A percentile compares a stretch with the other conserved stretches of the same genome.
Evolutionary conservation across 2,329 filamentous ascomycete genomes (phyloP).

Genomic region (Chaetomium globosum): DNA sequence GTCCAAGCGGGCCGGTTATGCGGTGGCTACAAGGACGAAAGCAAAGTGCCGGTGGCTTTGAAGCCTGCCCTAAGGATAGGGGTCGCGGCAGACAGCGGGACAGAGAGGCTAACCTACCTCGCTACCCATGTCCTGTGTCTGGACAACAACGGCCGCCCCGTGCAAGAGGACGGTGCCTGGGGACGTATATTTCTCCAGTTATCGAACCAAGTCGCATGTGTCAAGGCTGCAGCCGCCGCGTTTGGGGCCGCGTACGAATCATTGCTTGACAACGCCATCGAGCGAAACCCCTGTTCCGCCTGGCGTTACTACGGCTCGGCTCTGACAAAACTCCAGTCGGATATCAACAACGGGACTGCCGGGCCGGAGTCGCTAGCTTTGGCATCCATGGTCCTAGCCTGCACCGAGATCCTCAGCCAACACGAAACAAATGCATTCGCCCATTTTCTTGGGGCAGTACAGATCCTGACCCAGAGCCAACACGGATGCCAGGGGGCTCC

Average conservation of each 20-base stretch:
- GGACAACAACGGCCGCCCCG: constrained; percentile 8
- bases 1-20: constrained; percentile 11
- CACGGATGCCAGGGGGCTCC: neutral
- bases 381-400: constrained; percentile 11
- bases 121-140: constrained; percentile 13
- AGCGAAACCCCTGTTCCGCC: neutral
- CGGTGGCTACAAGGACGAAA: constrained; percentile 4
- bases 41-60: neutral
- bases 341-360: neutral
- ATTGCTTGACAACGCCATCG: constrained; percentile 2
- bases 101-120: constrained; percentile 12
- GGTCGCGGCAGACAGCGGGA: neutral
- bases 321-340: constrained; percentile 9
- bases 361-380: constrained; percentile 10
- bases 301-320: constrained; percentile 15
- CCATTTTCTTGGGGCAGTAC: constrained; percentile 12
- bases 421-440: constrained; percentile 7
- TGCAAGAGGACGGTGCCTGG: constrained; percentile 10
- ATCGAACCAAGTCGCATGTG: constrained; percentile 9
- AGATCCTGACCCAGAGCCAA: constrained; percentile 1
- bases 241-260: constrained; percentile 15
- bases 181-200: constrained; percentile 11
- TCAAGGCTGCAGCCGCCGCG: constrained; percentile 12
- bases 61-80: constrained; percentile 3
- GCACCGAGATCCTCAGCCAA: constrained; percentile 13